Percentiles rank a stretch among this genome's conserved stretches.
Conservation (phyloP, 306 rosid genomes). For the Rosa multiflora region DNA sequence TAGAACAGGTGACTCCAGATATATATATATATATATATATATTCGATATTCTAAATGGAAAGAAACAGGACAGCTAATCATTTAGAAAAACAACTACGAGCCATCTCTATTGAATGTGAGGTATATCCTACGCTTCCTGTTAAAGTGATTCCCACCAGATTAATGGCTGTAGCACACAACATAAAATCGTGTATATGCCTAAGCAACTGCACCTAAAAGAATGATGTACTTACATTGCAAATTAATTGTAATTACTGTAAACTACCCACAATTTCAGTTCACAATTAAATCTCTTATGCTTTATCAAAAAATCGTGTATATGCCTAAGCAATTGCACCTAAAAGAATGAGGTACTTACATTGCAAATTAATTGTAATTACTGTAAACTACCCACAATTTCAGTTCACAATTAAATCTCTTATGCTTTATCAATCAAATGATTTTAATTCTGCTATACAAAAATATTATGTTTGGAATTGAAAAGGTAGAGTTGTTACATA, state of each 20-base stretch:
- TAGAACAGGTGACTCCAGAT: not conserved
- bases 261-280: not conserved
- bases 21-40: not conserved
- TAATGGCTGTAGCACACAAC: not conserved
- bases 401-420: not conserved
- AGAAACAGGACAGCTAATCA: not conserved
- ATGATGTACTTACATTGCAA: not conserved
- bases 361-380: not conserved
- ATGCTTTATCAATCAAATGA: not conserved
- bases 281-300: not conserved
- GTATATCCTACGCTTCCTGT: not conserved
- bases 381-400: not conserved
- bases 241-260: not conserved
- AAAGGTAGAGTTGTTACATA: slow-evolving; percentile 17
- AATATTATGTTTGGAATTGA: not conserved
- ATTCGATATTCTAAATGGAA: not conserved
- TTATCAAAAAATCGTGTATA: not conserved
- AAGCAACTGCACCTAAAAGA: not conserved
- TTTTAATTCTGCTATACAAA: not conserved
- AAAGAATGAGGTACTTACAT: not conserved
- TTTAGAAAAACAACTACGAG: not conserved
- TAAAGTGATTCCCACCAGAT: not conserved
- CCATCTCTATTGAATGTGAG: too few species aligned
- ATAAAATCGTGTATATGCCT: not conserved
- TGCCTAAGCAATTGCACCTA: not conserved